Evolutionary conservation across 345 rosid species (phyloP).

Genomic region (Populus deltoides): DNA sequence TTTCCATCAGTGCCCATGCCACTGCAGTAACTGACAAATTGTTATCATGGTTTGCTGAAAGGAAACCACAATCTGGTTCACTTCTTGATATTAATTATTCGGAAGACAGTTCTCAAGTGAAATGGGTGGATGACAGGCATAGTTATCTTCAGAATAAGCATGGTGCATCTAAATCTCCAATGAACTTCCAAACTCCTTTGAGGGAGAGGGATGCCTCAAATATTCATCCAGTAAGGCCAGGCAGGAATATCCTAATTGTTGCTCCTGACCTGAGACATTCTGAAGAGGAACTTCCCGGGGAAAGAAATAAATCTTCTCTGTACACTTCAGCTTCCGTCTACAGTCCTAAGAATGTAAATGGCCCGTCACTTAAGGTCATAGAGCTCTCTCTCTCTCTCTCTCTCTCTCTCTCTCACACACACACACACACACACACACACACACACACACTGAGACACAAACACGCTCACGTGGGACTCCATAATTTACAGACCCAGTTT

Average conservation of each 20-base stretch:
- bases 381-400: slow-evolving; percentile 1
- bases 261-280: slow-evolving; percentile 22
- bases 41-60: slow-evolving; percentile 26
- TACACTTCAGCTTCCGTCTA: slow-evolving; percentile 31
- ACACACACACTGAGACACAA: neutral
- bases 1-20: slow-evolving; percentile 18
- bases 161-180: slow-evolving; percentile 27
- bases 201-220: slow-evolving; percentile 20
- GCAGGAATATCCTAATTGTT: slow-evolving; percentile 14
- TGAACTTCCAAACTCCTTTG: slow-evolving; percentile 21
- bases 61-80: slow-evolving; percentile 22
- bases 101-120: slow-evolving; percentile 27
- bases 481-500: slow-evolving; percentile 18
- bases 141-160: slow-evolving; percentile 16
- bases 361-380: slow-evolving; percentile 42
- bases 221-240: slow-evolving; percentile 24
- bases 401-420: slow-evolving; percentile 8
- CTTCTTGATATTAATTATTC: slow-evolving; percentile 25
- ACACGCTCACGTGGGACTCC: slow-evolving; percentile 7
- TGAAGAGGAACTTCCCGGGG: slow-evolving; percentile 29
- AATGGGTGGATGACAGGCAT: slow-evolving; percentile 31
- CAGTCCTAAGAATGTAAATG: slow-evolving; percentile 23
- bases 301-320: slow-evolving; percentile 29
- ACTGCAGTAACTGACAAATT: slow-evolving; percentile 24
- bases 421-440: neutral